These are phyloP conservation scores for Fusarium subtropicale DNA, from an alignment of 2,329 filamentous ascomycete species.

Conservation along the genomic window DNA sequence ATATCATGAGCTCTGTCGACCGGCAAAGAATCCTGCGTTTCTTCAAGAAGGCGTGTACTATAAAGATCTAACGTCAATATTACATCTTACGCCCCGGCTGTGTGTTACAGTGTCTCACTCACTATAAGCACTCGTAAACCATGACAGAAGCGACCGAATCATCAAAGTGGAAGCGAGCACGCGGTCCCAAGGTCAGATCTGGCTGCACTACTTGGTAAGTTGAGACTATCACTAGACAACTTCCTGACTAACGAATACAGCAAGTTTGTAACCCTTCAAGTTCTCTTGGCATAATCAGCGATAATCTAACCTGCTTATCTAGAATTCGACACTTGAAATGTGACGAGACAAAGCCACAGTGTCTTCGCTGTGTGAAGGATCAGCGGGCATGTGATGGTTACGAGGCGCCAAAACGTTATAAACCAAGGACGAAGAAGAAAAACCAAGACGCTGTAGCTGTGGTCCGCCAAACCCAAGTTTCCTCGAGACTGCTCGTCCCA, in stretches of 20 bases:
- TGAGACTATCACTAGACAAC: accelerated
- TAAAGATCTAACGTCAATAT: background rate
- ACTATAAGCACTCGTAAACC: background rate
- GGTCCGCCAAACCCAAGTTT: background rate
- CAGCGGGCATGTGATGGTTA: constrained; percentile 23
- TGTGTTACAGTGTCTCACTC: background rate
- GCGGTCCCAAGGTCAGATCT: constrained; percentile 20
- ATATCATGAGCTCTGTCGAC: background rate
- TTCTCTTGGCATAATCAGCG: accelerated
- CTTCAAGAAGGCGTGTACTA: no score
- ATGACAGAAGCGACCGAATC: background rate
- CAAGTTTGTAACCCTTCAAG: background rate
- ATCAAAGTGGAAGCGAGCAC: constrained; percentile 14
- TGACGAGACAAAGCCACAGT: constrained; percentile 24
- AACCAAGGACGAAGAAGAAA: background rate
- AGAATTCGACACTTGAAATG: constrained; percentile 34
- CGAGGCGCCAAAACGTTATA: background rate
- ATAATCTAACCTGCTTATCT: background rate
- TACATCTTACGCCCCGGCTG: no score
- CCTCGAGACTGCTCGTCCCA: constrained; percentile 3
- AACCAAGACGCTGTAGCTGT: background rate
- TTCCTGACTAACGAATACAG: background rate
- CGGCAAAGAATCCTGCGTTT: background rate
- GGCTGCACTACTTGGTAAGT: constrained; percentile 29
- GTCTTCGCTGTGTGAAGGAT: constrained; percentile 22